Evolutionary conservation across 768 basidiomycete species (phyloP).

Genomic region (Panellus pusillus): DNA sequence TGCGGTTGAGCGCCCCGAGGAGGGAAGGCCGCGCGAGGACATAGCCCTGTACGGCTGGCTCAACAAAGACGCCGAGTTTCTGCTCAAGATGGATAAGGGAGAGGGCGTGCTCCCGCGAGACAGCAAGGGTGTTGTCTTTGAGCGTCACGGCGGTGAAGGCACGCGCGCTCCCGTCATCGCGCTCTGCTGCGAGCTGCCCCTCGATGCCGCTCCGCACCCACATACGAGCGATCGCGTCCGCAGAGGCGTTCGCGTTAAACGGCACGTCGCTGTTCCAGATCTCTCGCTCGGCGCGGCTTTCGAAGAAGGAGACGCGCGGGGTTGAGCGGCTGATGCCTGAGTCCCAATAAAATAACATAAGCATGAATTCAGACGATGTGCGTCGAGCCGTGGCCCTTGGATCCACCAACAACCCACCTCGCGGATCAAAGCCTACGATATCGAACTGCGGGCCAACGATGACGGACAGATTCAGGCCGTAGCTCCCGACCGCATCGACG

Average conservation of each 20-base stretch:
- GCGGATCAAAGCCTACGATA: constrained; percentile 25
- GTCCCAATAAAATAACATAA: not conserved
- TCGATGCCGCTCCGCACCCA: not conserved
- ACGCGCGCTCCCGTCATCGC: constrained; percentile 24
- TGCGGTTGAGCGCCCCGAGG: constrained; percentile 21
- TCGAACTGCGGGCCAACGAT: constrained; percentile 25
- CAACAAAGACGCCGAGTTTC: constrained; percentile 16
- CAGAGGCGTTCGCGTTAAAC: not conserved
- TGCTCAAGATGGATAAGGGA: constrained; percentile 20
- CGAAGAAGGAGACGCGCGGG: constrained; percentile 15
- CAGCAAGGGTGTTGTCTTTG: constrained; percentile 21
- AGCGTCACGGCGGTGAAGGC: constrained; percentile 22
- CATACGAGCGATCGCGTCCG: not conserved
- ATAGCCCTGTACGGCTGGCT: constrained; percentile 19
- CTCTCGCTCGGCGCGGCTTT: constrained; percentile 10
- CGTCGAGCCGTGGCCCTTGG: no score
- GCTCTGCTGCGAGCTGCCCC: constrained; percentile 5
- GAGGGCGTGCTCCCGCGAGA: constrained; percentile 18
- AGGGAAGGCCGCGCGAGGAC: constrained; percentile 14
- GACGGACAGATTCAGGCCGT: not conserved
- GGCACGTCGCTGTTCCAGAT: not conserved
- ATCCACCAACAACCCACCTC: constrained; percentile 18
- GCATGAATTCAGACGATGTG: not conserved
- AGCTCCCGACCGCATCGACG: not conserved
- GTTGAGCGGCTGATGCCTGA: constrained; percentile 20